Evolutionary conservation across 208 protist species (phyloP), one percentile per base, ranked within the genome.

Genomic region (Leishmania amazonensis): DNA sequence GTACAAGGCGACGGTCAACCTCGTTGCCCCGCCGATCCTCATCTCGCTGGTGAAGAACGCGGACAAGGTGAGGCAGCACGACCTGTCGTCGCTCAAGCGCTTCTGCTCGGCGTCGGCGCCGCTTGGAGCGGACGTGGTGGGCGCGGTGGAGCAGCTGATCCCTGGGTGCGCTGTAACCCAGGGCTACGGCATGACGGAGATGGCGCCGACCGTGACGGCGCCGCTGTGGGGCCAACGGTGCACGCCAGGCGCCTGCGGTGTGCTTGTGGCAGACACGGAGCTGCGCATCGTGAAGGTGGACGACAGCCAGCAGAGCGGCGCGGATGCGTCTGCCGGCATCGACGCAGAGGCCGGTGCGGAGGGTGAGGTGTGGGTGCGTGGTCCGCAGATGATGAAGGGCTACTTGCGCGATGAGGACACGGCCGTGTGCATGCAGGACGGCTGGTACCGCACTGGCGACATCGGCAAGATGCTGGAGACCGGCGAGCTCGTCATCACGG

Each of bases 171-270:
- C 47, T 0, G 64, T 91, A 19, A 83, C 76, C 28, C 94, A 97
- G 77, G 93, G 81, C 5, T 98, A 94, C 64, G 95, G 95, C 73
- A 90, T 96, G 84, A 95, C 90, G 6, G 95, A 98, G 81, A 81
- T 88, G 45, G 91, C 91, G 13, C 95, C 94, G 13, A 53, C 68
- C 4, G 77, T 77, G 21, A 70, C 72, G 31, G 60, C 85, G 15
- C 65, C 51, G 31, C 42, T 81, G 57, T 49, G n/a, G 1, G 49
- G 60, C 64, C 60, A 45, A 42, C 40, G 24, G 9, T 57, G 72
- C 62, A 74, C 65, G 15, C 67, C 49, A 15, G 79, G 78, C 17
- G n/a, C 0, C 79, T 70, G 38, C 71, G 90, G 90, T 8, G 31
- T 13, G 31, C 75, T 85, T 19, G 24, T 90, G 0, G 45, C 92